These are phyloP conservation scores for Dactylella cylindrospora DNA, from an alignment of 2,329 filamentous ascomycete genomes.

Conservation along the genomic window DNA sequence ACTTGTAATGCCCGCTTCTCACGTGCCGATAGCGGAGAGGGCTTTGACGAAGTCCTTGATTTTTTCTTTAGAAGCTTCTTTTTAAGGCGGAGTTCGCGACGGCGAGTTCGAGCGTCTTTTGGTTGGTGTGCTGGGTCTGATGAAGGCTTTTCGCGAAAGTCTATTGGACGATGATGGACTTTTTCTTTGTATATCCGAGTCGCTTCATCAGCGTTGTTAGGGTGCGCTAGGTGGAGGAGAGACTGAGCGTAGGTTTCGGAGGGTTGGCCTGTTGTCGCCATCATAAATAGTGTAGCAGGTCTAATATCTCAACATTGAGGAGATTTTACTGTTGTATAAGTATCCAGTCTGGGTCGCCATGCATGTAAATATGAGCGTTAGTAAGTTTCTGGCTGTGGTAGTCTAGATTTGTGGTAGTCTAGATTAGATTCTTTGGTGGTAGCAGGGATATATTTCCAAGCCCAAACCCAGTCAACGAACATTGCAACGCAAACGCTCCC, in stretches of 20 bases:
- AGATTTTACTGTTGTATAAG: too few species aligned
- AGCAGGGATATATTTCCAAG: too few species aligned
- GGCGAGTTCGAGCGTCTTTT: constrained; percentile 59
- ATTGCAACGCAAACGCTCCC: too few species aligned
- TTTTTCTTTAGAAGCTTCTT: constrained; percentile 54
- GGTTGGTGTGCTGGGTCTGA: constrained; percentile 54
- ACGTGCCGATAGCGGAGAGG: constrained; percentile 72
- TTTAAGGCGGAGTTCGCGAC: constrained; percentile 56
- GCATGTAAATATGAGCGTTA: too few species aligned
- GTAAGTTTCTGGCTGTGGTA: too few species aligned
- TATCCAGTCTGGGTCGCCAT: too few species aligned
- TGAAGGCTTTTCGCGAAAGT: constrained; percentile 57
- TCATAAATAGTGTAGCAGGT: too few species aligned
- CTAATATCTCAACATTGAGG: too few species aligned
- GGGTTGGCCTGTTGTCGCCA: constrained; percentile 13
- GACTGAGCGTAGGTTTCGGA: constrained; percentile 58
- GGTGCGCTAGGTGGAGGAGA: constrained; percentile 77
- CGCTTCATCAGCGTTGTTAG: constrained; percentile 64
- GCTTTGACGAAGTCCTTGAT: constrained; percentile 54
- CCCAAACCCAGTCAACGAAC: too few species aligned
- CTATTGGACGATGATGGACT: constrained; percentile 59
- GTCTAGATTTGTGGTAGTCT: too few species aligned
- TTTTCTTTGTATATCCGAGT: constrained; percentile 59
- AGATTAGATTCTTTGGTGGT: too few species aligned
- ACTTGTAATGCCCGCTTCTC: constrained; percentile 73